A percentile compares a stretch with the other conserved stretches of the same genome.
These are phyloP conservation scores for Spiraea crenata DNA, from an alignment of 331 rosid genomes.

Conservation along the genomic window DNA sequence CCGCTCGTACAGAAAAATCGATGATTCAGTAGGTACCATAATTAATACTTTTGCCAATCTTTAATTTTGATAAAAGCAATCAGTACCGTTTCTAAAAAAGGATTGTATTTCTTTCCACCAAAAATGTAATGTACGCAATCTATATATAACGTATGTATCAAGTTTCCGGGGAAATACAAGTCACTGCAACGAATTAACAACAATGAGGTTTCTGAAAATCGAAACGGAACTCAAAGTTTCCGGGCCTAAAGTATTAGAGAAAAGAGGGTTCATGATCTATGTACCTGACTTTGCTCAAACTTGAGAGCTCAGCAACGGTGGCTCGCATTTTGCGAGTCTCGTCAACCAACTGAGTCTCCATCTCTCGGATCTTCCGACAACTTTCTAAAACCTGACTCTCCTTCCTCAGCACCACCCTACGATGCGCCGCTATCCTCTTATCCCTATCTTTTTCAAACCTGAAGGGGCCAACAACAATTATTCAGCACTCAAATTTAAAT, in stretches of 20 bases:
- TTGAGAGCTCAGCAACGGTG: constrained; percentile 45
- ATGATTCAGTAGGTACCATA: no score
- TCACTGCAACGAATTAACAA: not conserved
- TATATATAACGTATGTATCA: not conserved
- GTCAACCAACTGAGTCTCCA: constrained; percentile 33
- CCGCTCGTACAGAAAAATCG: no score
- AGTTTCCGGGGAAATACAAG: not conserved
- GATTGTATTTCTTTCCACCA: no score
- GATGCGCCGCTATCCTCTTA: constrained; percentile 53
- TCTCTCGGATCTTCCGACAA: constrained; percentile 43
- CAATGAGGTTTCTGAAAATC: not conserved
- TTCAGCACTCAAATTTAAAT: not conserved
- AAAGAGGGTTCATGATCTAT: not conserved
- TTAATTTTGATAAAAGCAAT: no score
- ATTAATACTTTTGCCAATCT: no score
- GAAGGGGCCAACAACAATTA: not conserved
- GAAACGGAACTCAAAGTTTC: not conserved
- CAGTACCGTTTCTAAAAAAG: no score
- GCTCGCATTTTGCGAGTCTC: constrained; percentile 39
- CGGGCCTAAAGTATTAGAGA: no score
- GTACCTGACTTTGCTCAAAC: constrained; percentile 57
- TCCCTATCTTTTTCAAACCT: constrained; percentile 67
- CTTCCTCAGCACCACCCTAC: constrained; percentile 56
- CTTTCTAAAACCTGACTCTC: constrained; percentile 63
- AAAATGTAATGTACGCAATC: no score